Base-by-base conservation (phyloP, 75 land plant species). In the Azolla pinnata region DNA sequence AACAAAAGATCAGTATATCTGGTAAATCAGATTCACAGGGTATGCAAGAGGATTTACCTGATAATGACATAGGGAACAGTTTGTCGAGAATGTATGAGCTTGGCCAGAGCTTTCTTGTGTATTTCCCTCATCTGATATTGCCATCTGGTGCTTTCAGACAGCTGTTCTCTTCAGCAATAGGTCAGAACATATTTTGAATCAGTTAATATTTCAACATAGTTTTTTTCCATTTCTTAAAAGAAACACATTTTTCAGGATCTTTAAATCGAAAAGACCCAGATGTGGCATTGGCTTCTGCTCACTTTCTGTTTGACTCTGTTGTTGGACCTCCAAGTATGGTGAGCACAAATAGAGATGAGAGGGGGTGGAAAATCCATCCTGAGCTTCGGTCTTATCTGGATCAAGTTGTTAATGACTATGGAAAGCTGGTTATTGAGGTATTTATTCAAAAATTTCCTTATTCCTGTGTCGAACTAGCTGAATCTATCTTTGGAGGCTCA, bases 351-450 rank as follows among this genome's bases (percentile, higher is more conserved):
- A 64, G 8, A 20, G 44, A 23, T 4, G 12, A 18, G 14, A 66
- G 45, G 10, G 3, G 12, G 16, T 67, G 62, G 70, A 31, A 35
- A 23, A 3, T 60, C 18, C n/a, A 46, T 8, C 57, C 33, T 17
- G 71, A 68, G 23, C 18, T 68, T 30, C 0, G 35, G 32, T 14
- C 60, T 21, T n/a, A 65, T 30, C n/a, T 56, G 49, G 67, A 65
- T 65, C 32, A 35, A 44, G 47, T 40, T 1, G 60, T 65, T 9
- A 29, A 30, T 40, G 27, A 20, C 26, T 4, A 65, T 56, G 48
- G 54, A 24, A 20, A n/a, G 0, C 1, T 29, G 0, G n/a, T 65
- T 1, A 60, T 65, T 33, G 60, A 65, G 46, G 67, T 62, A 27
- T 5, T 19, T n/a, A n/a, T n/a, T n/a, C n/a, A 17, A 3, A 46